These are phyloP conservation scores for Nidularia sp. DNA, from an alignment of 768 basidiomycete species.

Conservation along the genomic window DNA sequence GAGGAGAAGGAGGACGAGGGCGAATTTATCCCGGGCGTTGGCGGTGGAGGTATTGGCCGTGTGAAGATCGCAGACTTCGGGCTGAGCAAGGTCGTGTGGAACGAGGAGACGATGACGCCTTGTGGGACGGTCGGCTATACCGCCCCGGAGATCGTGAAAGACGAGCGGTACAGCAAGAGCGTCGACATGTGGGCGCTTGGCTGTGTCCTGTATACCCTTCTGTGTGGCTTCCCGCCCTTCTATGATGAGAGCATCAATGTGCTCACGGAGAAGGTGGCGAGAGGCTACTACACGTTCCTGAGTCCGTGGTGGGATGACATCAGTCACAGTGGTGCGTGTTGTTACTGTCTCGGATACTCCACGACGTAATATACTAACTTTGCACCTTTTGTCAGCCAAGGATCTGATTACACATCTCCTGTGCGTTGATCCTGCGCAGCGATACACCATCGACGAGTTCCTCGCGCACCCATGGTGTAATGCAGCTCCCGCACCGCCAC, in stretches of 20 bases:
- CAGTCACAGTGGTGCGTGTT: conserved; percentile 57
- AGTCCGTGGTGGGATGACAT: conserved; percentile 99
- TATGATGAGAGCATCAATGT: conserved; percentile 99
- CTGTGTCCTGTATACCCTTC: conserved; percentile 96
- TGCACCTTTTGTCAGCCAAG: conserved; percentile 55
- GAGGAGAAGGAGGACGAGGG: conserved; percentile 99
- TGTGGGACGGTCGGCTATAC: conserved; percentile 99
- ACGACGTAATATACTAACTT: not conserved
- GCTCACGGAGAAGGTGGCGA: conserved; percentile 95
- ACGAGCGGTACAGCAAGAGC: conserved; percentile 93
- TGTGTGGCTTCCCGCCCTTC: conserved; percentile 97
- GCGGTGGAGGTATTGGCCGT: conserved; percentile 94
- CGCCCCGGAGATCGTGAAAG: conserved; percentile 98
- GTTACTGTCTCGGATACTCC: not conserved
- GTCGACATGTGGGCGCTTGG: conserved; percentile 99
- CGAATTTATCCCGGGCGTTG: conserved; percentile 86
- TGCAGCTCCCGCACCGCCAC: conserved; percentile 56
- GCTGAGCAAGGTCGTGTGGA: conserved; percentile 96
- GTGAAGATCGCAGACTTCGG: conserved; percentile 99
- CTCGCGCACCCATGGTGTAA: conserved; percentile 95
- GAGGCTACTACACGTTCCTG: conserved; percentile 96
- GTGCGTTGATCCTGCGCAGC: conserved; percentile 91
- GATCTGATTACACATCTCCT: conserved; percentile 93
- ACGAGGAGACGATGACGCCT: conserved; percentile 98
- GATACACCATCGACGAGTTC: conserved; percentile 98